Conservation (phyloP, 208 protist species). For the Trypanosoma theileri region DNA sequence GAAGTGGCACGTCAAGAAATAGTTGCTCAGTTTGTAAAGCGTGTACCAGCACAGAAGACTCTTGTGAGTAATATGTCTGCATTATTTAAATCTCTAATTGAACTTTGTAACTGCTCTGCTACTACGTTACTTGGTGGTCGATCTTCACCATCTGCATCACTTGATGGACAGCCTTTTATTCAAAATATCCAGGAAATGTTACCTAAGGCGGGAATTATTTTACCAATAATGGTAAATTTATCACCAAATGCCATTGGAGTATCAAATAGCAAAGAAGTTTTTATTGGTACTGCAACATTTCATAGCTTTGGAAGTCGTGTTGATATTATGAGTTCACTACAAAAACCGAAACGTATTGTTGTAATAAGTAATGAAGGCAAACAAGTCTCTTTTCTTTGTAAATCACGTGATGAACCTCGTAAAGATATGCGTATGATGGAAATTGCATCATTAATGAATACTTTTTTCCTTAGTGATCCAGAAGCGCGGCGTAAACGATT, state of each 20-base stretch:
- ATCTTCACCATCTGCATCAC: slow-evolving; percentile 24
- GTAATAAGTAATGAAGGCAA: slow-evolving; percentile 75
- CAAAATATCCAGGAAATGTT: slow-evolving; percentile 53
- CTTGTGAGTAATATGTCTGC: slow-evolving; percentile 46
- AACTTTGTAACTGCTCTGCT: slow-evolving; percentile 67
- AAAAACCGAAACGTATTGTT: slow-evolving; percentile 92
- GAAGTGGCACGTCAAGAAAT: slow-evolving; percentile 53
- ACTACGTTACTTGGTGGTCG: slow-evolving; percentile 34
- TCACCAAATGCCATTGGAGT: slow-evolving; percentile 50
- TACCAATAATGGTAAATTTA: slow-evolving; percentile 74
- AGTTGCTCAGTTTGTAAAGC: slow-evolving; percentile 43
- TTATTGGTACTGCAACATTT: slow-evolving; percentile 66
- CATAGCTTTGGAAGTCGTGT: slow-evolving; percentile 68
- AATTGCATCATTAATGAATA: slow-evolving; percentile 93
- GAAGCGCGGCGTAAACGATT: slow-evolving; percentile 84
- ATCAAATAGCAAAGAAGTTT: slow-evolving; percentile 36
- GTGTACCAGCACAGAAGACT: slow-evolving; percentile 27
- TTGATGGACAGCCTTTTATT: slow-evolving; percentile 63
- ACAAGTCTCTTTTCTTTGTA: slow-evolving; percentile 88
- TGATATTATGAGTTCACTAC: slow-evolving; percentile 85
- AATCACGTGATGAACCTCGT: slow-evolving; percentile 92
- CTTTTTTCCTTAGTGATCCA: slow-evolving; percentile 82
- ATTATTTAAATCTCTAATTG: slow-evolving; percentile 74
- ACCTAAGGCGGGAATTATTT: slow-evolving; percentile 44
- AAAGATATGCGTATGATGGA: slow-evolving; percentile 98